A percentile compares a stretch with the other conserved stretches of the same genome.
Conservation (phyloP, 495 filamentous ascomycete genomes). For the Penicillium canariense region DNA sequence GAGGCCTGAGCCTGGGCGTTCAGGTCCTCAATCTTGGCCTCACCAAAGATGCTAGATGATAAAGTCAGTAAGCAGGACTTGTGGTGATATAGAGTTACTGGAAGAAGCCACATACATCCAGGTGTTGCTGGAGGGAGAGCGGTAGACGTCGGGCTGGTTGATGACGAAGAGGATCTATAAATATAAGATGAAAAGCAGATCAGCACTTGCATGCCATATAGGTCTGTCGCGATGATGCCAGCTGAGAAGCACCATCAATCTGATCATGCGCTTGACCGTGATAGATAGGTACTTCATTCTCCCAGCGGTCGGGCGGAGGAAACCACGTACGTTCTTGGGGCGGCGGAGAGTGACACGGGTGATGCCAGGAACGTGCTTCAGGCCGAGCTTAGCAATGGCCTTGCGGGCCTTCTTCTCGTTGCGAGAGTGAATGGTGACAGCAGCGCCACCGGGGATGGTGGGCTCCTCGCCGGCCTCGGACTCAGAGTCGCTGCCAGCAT, state of each 20-base stretch:
- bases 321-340: constrained; percentile 82
- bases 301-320: constrained; percentile 5
- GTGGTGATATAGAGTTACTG: neutral
- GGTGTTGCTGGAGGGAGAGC: constrained; percentile 95
- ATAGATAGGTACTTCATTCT: neutral
- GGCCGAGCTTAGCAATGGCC: constrained; percentile 94
- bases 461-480: constrained; percentile 69
- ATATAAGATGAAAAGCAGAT: neutral
- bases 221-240: neutral
- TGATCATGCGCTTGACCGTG: neutral
- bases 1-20: constrained; percentile 95
- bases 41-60: constrained; percentile 84
- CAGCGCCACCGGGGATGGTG: constrained; percentile 79
- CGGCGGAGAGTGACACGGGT: constrained; percentile 95
- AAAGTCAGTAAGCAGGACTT: neutral
- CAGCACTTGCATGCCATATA: neutral
- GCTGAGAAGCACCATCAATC: neutral
- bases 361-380: constrained; percentile 95
- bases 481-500: constrained; percentile 70
- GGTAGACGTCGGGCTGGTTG: constrained; percentile 99
- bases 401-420: constrained; percentile 99
- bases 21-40: constrained; percentile 99
- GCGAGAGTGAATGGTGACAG: constrained; percentile 89
- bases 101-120: constrained; percentile 77
- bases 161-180: constrained; percentile 96